Evolutionary conservation across 2,329 filamentous ascomycete species (phyloP), one percentile per base, ranked within the genome.

Genomic region (Sarocladium kiliense): DNA sequence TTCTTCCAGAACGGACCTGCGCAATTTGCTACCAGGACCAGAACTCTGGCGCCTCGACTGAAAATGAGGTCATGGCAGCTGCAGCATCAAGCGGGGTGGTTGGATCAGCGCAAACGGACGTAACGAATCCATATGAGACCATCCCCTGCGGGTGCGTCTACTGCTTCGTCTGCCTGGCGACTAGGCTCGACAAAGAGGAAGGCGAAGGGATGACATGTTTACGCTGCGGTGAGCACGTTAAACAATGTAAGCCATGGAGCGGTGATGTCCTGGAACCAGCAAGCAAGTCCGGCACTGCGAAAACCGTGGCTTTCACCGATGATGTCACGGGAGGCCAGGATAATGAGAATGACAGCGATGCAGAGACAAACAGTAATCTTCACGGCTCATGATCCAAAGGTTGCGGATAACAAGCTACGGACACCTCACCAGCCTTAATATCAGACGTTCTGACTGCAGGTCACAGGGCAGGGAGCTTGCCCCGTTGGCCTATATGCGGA

Each of bases 1-100:
- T 96, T 69, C 76, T 99, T 26, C 94, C 94, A 0, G 92, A 97
- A 71, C 79, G 93, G 57, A 97, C 93, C 0, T 99, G 94, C 69
- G 92, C 92, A 51, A 97, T 99, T 60, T 99, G 94, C 74, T 97
- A 97, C 69, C 86, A 92, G 64, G 92, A 96, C 63, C 91, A 96
- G 68, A 97, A 95, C 67, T 81, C 88, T 10, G 73, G 74, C 2
- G 79, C 85, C 1, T 81, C 83, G 1, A 84, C 84, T 2, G 91
- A 95, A 71, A 85, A 81, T 45, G 91, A 96, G 61, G 76, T 92
- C 3, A 75, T 96, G 61, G 50, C 50, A 5, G 82, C 85, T 1
- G 81, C 85, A 2, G 79, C 84, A 11, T 84, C 85, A 3, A 85
- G 86, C 58, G 91, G 92, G 14, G 87, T 96, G 11, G 80, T 95